Evolutionary conservation across 2,329 filamentous ascomycete genomes (phyloP), one percentile per base, ranked within the genome.

Genomic region (Neofusicoccum ribis): DNA sequence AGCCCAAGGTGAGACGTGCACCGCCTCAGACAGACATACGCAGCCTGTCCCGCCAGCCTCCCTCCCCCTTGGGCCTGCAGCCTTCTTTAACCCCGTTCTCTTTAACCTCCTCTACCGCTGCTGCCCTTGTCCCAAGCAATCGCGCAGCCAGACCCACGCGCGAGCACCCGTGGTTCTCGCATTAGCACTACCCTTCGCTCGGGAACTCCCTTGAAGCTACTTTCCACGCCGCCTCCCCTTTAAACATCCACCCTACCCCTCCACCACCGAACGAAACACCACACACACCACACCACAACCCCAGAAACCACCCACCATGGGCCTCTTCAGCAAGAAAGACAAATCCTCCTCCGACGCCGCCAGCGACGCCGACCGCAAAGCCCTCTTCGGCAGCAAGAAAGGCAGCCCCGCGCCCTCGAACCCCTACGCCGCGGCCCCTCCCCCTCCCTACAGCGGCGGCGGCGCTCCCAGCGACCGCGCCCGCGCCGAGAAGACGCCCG

Each of bases 361-460:
- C 67, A 82, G 78, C 71, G 84, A 84, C 68, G 79, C 84, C 66
- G 82, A 80, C 74, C 84, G 85, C 74, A 79, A 78, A 65, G 84
- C 85, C n/a, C 83, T 89, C 37, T 88, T 89, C 70, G 85, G 79
- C 69, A 79, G 83, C 68, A 87, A 85, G 74, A 81, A 79, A 23
- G 68, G 69, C 86, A 74, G 82, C 80, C 79, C 81, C 34, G 79
- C 83, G 37, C 74, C 80, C 41, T 71, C 75, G 56, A 78, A 88
- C 72, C 86, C 86, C 27, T 87, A 87, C 69, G 85, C 85, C 49
- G 82, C 84, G 83, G 72, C 20, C 69, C 77, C 70, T 67, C 80
- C 76, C 7, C 79, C 77, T 1, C 70, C 72, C n/a, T 80, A 78
- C 66, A 71, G 69, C 39, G 74, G 75, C 67, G 70, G 74, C 61